Evolutionary conservation across 768 basidiomycete genomes (phyloP), one percentile per base, ranked within the genome.

Genomic region (Grammothele lineata): DNA sequence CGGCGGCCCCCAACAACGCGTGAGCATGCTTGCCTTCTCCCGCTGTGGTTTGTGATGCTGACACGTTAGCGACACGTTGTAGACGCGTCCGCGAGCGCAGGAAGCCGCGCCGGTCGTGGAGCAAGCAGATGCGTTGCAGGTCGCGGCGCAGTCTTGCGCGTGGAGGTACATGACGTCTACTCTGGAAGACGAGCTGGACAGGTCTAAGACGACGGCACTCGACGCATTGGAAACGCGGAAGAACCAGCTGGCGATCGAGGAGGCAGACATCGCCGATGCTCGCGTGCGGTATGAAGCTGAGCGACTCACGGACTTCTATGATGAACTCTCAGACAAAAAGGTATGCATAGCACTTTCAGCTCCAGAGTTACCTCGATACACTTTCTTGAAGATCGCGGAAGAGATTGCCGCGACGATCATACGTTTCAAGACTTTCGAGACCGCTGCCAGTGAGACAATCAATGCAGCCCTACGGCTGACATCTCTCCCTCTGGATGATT

Each of bases 81-180:
- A 53, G 52, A 34, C 47, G 24, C 52, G 40, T 25, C 23, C 24
- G n/a, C 43, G 35, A 15, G 24, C 36, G 5, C 43, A 32, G 9
- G 43, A 53, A 2, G 25, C 39, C 7, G 7, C 27, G 15, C 30
- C 21, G 4, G 26, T 36, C 19, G 6, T 39, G 15, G 15, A 25
- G 11, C 40, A 34, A 24, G 9, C 44, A n/a, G 62, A 62, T 37
- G 53, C 72, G 12, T 58, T 78, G 11, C 73, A 78, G 53, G 57
- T 75, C 5, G 76, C 74, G 1, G 76, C 78, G 11, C 77, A 80
- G 47, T 60, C 70, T 15, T 77, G 79, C 50, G 74, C 81, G 50
- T 83, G 81, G 81, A 47, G 74, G 23, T 77, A 75, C 53, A 83
- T 85, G 80, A 70, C 70, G 4, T 73, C 77, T 10, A 75, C 74